phyloP scores from a whole-genome alignment of 345 rosid species.

The Arabis hirsuta region DNA sequence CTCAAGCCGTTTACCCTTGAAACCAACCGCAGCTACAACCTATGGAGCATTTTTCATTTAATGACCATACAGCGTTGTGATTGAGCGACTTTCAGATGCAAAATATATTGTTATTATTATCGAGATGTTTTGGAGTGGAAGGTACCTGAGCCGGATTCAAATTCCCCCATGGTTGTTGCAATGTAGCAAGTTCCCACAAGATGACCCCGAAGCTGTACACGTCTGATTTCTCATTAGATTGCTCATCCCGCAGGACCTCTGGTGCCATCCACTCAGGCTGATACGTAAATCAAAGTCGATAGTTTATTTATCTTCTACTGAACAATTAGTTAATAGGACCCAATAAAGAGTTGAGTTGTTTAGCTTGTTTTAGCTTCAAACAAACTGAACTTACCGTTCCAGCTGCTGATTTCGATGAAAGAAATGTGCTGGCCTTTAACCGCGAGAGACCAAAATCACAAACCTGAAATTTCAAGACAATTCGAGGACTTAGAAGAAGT shows the following conservation, averaged over 20 bases:
- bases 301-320: slow-evolving; percentile 4
- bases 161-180: slow-evolving; percentile 97
- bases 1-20: slow-evolving; percentile 88
- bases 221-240: slow-evolving; percentile 94
- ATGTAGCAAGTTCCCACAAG: slow-evolving; percentile 95
- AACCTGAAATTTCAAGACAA: slow-evolving; percentile 60
- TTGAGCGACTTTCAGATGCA: neutral
- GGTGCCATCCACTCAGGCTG: slow-evolving; percentile 99
- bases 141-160: slow-evolving; percentile 98
- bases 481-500: slow-evolving; percentile 1
- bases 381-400: slow-evolving; percentile 84
- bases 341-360: neutral
- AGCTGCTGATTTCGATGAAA: slow-evolving; percentile 98
- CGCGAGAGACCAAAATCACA: slow-evolving; percentile 99
- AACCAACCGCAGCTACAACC: slow-evolving; percentile 99
- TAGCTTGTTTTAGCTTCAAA: slow-evolving; percentile 29
- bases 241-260: slow-evolving; percentile 97
- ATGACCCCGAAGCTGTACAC: slow-evolving; percentile 96
- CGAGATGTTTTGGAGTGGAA: neutral
- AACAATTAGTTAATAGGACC: neutral
- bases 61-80: slow-evolving; percentile 12
- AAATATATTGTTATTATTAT: neutral
- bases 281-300: slow-evolving; percentile 18
- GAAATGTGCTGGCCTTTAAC: slow-evolving; percentile 90
- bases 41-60: slow-evolving; percentile 36